These are phyloP conservation scores for Cladobotryum protrusum DNA, from an alignment of 2,329 filamentous ascomycete genomes.

Conservation along the genomic window DNA sequence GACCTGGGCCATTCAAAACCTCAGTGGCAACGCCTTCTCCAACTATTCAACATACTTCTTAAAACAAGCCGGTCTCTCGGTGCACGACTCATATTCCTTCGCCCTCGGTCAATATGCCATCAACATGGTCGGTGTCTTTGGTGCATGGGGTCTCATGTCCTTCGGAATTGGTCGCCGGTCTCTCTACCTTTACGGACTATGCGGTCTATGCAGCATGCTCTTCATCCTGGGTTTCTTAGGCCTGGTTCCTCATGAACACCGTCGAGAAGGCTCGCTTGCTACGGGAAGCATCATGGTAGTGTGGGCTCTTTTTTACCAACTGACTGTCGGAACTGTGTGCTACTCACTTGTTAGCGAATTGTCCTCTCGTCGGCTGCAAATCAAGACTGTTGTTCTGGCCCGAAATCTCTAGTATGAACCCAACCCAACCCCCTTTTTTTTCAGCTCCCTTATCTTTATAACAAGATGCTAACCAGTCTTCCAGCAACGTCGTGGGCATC, in stretches of 20 bases:
- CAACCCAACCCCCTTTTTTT: background rate
- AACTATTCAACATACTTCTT: conserved; percentile 62
- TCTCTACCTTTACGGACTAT: conserved; percentile 71
- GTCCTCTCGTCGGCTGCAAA: conserved; percentile 74
- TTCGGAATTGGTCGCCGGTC: conserved; percentile 67
- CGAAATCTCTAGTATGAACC: conserved; percentile 65
- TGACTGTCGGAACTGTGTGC: conserved; percentile 82
- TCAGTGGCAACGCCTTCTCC: conserved; percentile 58
- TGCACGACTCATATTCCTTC: conserved; percentile 49
- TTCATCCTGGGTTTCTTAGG: conserved; percentile 80
- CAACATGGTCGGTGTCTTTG: conserved; percentile 75
- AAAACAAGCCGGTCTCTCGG: conserved; percentile 50
- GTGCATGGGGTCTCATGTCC: conserved; percentile 75
- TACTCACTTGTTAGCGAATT: conserved; percentile 85
- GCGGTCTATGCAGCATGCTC: conserved; percentile 68
- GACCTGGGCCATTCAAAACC: conserved; percentile 58
- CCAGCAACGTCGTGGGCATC: conserved; percentile 72
- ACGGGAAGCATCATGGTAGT: conserved; percentile 81
- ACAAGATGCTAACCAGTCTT: conserved; percentile 6
- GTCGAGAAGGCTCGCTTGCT: conserved; percentile 59
- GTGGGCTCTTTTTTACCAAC: conserved; percentile 78
- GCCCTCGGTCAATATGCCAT: conserved; percentile 61
- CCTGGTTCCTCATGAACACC: conserved; percentile 57
- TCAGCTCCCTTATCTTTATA: background rate
- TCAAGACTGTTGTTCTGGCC: conserved; percentile 86